A percentile compares a stretch with the other conserved stretches of the same genome.
Conservation (phyloP, 805 yeast species). For the Cyberlindnera sargentensis region DNA sequence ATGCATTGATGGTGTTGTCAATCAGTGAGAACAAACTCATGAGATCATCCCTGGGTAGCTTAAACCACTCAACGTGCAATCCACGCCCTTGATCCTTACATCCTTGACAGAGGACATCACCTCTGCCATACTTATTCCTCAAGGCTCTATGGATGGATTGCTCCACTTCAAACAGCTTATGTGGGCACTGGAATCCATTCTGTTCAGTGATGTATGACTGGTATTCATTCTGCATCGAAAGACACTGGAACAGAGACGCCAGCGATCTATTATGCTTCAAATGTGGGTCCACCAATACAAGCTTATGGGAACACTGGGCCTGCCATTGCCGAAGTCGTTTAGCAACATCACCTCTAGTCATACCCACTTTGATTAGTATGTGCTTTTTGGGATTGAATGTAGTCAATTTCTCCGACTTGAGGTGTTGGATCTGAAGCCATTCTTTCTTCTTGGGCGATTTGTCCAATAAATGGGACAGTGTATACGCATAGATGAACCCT, state of each 20-base stretch:
- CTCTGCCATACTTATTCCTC: constrained; percentile 15
- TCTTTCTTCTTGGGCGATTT: constrained; percentile 11
- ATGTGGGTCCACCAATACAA: constrained; percentile 13
- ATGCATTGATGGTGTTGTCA: constrained; percentile 3
- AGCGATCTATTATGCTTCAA: constrained; percentile 1
- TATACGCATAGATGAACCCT: constrained; percentile 22
- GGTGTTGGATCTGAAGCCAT: constrained; percentile 16
- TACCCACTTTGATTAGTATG: constrained; percentile 21
- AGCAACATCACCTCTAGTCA: constrained; percentile 16
- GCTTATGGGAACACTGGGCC: constrained; percentile 17
- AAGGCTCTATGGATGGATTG: constrained; percentile 13
- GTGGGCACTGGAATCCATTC: constrained; percentile 13
- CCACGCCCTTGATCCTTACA: constrained; percentile 14
- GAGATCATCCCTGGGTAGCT: constrained; percentile 14
- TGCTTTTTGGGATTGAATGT: constrained; percentile 18
- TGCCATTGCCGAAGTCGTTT: constrained; percentile 22
- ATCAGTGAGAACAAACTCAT: constrained; percentile 9
- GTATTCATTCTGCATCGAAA: constrained; percentile 3
- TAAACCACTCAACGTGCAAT: constrained; percentile 23
- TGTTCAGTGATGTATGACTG: constrained; percentile 2
- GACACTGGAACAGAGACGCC: constrained; percentile 1
- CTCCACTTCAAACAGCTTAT: constrained; percentile 13
- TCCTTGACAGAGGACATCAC: constrained; percentile 20
- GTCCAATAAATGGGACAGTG: constrained; percentile 15
- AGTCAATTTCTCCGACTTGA: neutral